Conservation (phyloP, 768 basidiomycete species). For the Zangia roseola region DNA sequence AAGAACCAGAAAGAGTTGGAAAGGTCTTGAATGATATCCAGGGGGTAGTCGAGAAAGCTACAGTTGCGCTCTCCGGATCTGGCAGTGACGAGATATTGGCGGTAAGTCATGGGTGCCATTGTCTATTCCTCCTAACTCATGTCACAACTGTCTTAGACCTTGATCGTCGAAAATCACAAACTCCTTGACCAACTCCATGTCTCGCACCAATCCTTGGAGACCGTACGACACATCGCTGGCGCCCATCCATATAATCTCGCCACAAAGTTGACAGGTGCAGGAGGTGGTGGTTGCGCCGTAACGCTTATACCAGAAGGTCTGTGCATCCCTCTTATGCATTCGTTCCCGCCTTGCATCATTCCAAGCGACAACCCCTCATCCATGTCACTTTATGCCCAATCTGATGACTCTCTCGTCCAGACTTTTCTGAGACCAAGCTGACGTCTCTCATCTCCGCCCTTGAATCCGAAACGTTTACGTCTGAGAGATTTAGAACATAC, state of each 20-base stretch:
- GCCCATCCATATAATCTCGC: constrained; percentile 65
- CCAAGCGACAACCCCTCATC: not conserved
- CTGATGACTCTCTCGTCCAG: constrained; percentile 37
- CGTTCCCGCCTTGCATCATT: not conserved
- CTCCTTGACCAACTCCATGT: constrained; percentile 85
- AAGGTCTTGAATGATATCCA: constrained; percentile 80
- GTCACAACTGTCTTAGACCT: constrained; percentile 55
- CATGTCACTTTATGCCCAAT: not conserved
- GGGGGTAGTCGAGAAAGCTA: constrained; percentile 79
- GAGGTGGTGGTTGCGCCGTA: constrained; percentile 97
- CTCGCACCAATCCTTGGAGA: constrained; percentile 86
- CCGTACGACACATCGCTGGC: constrained; percentile 69
- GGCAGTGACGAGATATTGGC: constrained; percentile 32
- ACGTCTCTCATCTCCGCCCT: constrained; percentile 59
- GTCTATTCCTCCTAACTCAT: no score
- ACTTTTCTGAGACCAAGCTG: constrained; percentile 62
- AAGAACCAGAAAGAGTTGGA: constrained; percentile 87
- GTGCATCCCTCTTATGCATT: constrained; percentile 26
- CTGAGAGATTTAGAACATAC: constrained; percentile 50
- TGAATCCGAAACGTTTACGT: constrained; percentile 30
- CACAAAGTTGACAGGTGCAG: constrained; percentile 97
- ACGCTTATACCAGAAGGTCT: constrained; percentile 92
- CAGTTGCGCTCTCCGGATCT: constrained; percentile 65
- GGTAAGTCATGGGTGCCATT: no score
- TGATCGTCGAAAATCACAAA: constrained; percentile 88